phyloP scores from a whole-genome alignment of 2,329 filamentous ascomycete species.

The Dichotomopilus funicola region DNA sequence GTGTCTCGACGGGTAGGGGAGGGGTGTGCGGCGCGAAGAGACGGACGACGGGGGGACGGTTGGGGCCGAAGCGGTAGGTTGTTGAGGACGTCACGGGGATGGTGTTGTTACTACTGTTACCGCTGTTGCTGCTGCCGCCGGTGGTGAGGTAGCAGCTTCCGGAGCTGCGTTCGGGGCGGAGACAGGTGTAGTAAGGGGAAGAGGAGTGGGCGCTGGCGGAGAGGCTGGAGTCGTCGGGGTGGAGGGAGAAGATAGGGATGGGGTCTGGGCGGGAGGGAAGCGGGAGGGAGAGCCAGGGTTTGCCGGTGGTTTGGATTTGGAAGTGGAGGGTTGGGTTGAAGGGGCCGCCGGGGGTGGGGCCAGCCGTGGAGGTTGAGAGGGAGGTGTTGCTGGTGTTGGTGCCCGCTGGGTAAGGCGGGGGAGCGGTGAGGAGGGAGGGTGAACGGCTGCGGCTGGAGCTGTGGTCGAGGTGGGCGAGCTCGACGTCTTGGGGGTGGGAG shows the following conservation, averaged over 20 bases:
- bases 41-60: slow-evolving; percentile 42
- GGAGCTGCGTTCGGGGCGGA: slow-evolving; percentile 41
- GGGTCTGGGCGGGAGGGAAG: slow-evolving; percentile 32
- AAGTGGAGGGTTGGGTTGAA: slow-evolving; percentile 41
- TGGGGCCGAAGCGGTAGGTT: slow-evolving; percentile 51
- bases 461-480: slow-evolving; percentile 18
- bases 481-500: background rate
- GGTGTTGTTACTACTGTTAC: background rate
- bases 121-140: background rate
- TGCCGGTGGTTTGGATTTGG: slow-evolving; percentile 44
- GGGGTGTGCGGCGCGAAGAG: slow-evolving; percentile 24
- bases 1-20: slow-evolving; percentile 13
- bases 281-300: slow-evolving; percentile 38
- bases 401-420: slow-evolving; percentile 24
- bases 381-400: too few species aligned
- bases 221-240: slow-evolving; percentile 16
- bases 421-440: slow-evolving; percentile 17
- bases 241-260: slow-evolving; percentile 38
- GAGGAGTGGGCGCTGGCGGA: slow-evolving; percentile 19
- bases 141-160: slow-evolving; percentile 39
- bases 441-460: slow-evolving; percentile 12
- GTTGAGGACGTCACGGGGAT: slow-evolving; percentile 39
- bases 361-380: slow-evolving; percentile 18
- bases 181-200: slow-evolving; percentile 39
- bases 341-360: slow-evolving; percentile 13